Conservation (phyloP, 2,329 filamentous ascomycete genomes). For the Fusarium euwallaceae region DNA sequence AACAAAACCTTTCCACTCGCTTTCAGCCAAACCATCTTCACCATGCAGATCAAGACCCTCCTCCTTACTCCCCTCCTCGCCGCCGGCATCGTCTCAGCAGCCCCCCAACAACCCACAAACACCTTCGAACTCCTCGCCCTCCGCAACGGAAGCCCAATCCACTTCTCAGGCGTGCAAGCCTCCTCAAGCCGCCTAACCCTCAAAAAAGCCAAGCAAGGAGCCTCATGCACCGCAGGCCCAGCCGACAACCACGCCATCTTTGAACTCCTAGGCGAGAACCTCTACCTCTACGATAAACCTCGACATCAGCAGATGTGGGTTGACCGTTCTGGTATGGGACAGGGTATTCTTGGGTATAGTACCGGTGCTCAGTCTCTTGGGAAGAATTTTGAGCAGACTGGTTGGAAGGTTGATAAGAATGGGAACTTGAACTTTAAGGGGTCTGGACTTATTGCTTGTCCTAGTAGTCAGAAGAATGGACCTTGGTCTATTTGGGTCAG, state of each 20-base stretch:
- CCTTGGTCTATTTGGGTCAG: background rate
- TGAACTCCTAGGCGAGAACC: constrained; percentile 58
- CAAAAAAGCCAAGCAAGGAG: constrained; percentile 59
- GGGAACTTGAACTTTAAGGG: constrained; percentile 54
- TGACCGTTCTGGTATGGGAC: constrained; percentile 71
- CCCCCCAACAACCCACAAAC: constrained; percentile 39
- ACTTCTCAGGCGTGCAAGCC: constrained; percentile 62
- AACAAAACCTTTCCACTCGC: background rate
- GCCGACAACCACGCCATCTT: constrained; percentile 63
- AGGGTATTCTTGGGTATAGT: constrained; percentile 67
- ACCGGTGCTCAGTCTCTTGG: constrained; percentile 57
- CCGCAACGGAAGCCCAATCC: constrained; percentile 62
- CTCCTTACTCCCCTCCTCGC: constrained; percentile 44
- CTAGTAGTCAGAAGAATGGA: background rate
- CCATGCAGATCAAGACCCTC: constrained; percentile 49
- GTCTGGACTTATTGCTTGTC: background rate
- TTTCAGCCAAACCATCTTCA: constrained; percentile 15
- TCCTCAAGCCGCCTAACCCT: constrained; percentile 58
- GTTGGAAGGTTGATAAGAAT: constrained; percentile 60
- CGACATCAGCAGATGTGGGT: constrained; percentile 63
- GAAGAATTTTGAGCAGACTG: constrained; percentile 59
- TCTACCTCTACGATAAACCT: constrained; percentile 60
- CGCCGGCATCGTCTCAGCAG: constrained; percentile 47
- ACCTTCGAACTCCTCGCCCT: constrained; percentile 65
- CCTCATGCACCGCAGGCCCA: constrained; percentile 59